A percentile compares a stretch with the other conserved stretches of the same genome.
phyloP scores from a whole-genome alignment of 2,329 filamentous ascomycete species.

The Trichophaea hybrida region DNA sequence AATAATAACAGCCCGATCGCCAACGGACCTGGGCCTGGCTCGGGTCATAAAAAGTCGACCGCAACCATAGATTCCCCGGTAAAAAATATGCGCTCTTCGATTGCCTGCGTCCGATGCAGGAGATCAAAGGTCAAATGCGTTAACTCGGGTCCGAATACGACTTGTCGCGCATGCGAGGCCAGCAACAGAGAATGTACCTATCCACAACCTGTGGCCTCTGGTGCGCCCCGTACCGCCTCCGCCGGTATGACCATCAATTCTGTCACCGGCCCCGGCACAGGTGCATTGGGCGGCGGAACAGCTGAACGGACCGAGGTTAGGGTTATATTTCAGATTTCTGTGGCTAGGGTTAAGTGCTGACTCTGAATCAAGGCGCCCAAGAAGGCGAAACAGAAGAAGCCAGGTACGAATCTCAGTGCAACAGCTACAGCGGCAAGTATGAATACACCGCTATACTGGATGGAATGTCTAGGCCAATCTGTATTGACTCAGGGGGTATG shows the following conservation, averaged over 20 bases:
- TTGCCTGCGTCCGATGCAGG: constrained; percentile 28
- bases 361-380: constrained; percentile 12
- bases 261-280: constrained; percentile 22
- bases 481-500: constrained; percentile 51
- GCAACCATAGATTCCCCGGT: constrained; percentile 12
- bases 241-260: constrained; percentile 14
- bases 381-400: constrained; percentile 25
- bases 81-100: constrained; percentile 27
- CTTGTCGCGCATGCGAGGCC: constrained; percentile 60
- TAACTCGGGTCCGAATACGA: constrained; percentile 56
- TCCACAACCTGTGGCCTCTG: constrained; percentile 37
- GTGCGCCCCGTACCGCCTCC: constrained; percentile 24
- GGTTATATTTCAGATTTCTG: neutral
- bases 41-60: constrained; percentile 2
- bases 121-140: constrained; percentile 69
- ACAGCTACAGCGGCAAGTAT: constrained; percentile 38
- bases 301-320: constrained; percentile 17
- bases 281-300: constrained; percentile 1
- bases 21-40: neutral
- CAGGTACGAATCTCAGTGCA: constrained; percentile 21
- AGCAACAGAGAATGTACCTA: constrained; percentile 60
- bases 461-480: constrained; percentile 47
- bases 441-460: constrained; percentile 32
- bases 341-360: neutral
- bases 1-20: neutral